Evolutionary conservation across 202 grass and related monocot species (phyloP).

Genomic region (Panicum hallii): DNA sequence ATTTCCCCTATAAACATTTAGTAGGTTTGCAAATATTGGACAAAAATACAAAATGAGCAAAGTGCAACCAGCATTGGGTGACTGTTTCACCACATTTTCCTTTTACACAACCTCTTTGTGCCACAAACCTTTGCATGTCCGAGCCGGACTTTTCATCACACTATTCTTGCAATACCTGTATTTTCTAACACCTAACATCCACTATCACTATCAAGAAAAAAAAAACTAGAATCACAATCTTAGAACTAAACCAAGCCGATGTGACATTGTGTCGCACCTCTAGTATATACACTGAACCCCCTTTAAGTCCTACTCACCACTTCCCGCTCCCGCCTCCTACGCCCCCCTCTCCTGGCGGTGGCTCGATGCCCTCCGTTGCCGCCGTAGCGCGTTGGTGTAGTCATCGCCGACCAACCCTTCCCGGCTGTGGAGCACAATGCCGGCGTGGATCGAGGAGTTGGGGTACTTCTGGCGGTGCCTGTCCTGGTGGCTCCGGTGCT

Average conservation of each 20-base stretch:
- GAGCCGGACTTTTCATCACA: slow-evolving; percentile 37
- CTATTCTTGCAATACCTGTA: slow-evolving; percentile 38
- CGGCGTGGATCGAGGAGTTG: slow-evolving; percentile 67
- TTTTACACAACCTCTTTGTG: slow-evolving; percentile 38
- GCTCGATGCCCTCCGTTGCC: slow-evolving; percentile 52
- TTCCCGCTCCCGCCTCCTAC: slow-evolving; percentile 21
- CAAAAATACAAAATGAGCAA: neutral
- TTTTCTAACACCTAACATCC: slow-evolving; percentile 32
- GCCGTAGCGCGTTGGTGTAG: slow-evolving; percentile 26
- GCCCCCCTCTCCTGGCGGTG: slow-evolving; percentile 50
- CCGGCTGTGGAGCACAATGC: slow-evolving; percentile 49
- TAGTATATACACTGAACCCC: slow-evolving; percentile 17
- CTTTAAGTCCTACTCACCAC: slow-evolving; percentile 20
- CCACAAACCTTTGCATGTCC: slow-evolving; percentile 44
- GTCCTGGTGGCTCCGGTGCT: slow-evolving; percentile 61
- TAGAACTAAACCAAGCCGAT: slow-evolving; percentile 44
- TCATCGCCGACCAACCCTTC: slow-evolving; percentile 28
- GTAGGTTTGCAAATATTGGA: neutral
- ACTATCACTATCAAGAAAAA: slow-evolving; percentile 49
- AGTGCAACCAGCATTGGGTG: neutral
- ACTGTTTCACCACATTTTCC: slow-evolving; percentile 9
- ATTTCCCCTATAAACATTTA: neutral
- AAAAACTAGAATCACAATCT: slow-evolving; percentile 33
- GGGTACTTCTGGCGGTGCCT: slow-evolving; percentile 73
- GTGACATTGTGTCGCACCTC: slow-evolving; percentile 50